phyloP scores from a whole-genome alignment of 345 rosid species.

The Lepidium aucheri region DNA sequence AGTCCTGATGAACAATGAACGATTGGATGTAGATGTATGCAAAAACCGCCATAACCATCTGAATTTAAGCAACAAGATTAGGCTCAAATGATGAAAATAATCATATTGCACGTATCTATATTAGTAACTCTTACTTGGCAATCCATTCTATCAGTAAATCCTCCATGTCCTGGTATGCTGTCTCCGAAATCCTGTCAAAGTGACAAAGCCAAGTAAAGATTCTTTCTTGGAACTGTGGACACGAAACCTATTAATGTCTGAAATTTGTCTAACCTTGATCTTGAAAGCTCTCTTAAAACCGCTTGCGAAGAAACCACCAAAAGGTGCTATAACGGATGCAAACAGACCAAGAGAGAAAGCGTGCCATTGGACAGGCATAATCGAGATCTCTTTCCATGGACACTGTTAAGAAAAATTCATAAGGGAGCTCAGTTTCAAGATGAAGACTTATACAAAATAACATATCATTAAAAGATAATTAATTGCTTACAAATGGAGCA shows the following conservation, averaged over 20 bases:
- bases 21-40: constrained; percentile 92
- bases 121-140: constrained; percentile 56
- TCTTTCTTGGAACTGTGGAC: neutral
- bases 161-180: constrained; percentile 96
- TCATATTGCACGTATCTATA: neutral
- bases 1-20: constrained; percentile 55
- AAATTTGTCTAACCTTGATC: constrained; percentile 48
- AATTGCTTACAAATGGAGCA: constrained; percentile 47
- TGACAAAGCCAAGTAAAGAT: neutral
- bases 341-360: constrained; percentile 83
- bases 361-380: constrained; percentile 89
- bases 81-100: neutral
- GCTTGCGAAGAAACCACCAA: constrained; percentile 97
- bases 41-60: constrained; percentile 97
- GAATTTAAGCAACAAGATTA: neutral
- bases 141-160: constrained; percentile 93
- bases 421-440: neutral
- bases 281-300: constrained; percentile 97
- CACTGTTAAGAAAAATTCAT: constrained; percentile 35
- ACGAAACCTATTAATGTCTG: neutral
- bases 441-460: neutral
- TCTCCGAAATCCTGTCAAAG: constrained; percentile 85
- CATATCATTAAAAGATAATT: neutral
- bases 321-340: constrained; percentile 94
- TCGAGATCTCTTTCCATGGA: constrained; percentile 72